Conservation (phyloP, 2,329 filamentous ascomycete species). For the Cyclaneusma minus region DNA sequence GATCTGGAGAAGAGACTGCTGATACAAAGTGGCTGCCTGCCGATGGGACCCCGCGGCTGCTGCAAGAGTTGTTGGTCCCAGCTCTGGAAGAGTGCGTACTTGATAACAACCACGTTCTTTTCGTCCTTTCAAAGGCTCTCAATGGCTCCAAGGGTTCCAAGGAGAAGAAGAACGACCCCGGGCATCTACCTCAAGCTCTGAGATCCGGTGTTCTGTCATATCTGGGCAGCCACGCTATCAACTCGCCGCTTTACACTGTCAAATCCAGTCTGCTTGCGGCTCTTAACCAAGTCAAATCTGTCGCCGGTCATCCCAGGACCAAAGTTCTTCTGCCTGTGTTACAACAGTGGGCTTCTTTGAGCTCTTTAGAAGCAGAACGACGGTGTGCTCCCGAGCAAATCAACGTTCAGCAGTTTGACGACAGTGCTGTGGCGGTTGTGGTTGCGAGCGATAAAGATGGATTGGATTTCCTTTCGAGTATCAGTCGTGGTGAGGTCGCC, state of each 20-base stretch:
- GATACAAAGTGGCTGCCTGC: conserved; percentile 39
- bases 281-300: conserved; percentile 57
- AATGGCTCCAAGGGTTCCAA: conserved; percentile 32
- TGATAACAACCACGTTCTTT: conserved; percentile 55
- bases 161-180: conserved; percentile 28
- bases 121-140: conserved; percentile 43
- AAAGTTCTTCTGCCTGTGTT: conserved; percentile 64
- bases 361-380: conserved; percentile 30
- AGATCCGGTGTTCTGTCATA: conserved; percentile 54
- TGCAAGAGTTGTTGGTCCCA: conserved; percentile 54
- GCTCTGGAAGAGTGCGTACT: conserved; percentile 75
- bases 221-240: conserved; percentile 55
- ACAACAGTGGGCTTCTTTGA: conserved; percentile 48
- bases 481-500: conserved; percentile 28
- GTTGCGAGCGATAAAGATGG: conserved; percentile 41
- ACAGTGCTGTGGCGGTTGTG: conserved; percentile 34
- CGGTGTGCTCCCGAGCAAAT: conserved; percentile 33
- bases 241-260: conserved; percentile 51
- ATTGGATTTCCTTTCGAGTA: conserved; percentile 32
- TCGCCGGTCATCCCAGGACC: conserved; percentile 53
- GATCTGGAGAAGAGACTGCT: conserved; percentile 28
- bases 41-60: conserved; percentile 41
- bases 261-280: conserved; percentile 59
- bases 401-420: conserved; percentile 30
- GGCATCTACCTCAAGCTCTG: conserved; percentile 36